Evolutionary conservation across 768 basidiomycete genomes (phyloP).

Genomic region (Pholiota conissans): DNA sequence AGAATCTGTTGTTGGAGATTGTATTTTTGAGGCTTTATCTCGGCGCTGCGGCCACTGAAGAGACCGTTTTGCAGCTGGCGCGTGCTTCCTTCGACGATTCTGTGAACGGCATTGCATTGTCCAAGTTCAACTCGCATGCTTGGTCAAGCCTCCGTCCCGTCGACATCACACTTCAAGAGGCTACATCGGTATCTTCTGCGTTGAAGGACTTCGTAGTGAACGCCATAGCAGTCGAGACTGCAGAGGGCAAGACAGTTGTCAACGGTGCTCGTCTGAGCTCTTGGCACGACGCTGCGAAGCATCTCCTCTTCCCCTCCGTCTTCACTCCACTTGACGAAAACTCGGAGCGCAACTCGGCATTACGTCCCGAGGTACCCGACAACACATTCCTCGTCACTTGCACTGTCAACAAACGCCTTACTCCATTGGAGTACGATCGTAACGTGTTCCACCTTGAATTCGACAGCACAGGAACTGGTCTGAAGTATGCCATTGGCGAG

Average conservation of each 20-base stretch:
- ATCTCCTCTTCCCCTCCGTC: slow-evolving; percentile 83
- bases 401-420: slow-evolving; percentile 91
- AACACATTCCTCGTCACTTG: slow-evolving; percentile 93
- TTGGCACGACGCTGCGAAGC: slow-evolving; percentile 88
- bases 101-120: slow-evolving; percentile 49
- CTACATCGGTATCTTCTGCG: slow-evolving; percentile 23
- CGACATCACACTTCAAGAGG: slow-evolving; percentile 28
- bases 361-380: slow-evolving; percentile 86
- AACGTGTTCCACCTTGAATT: slow-evolving; percentile 99
- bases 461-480: slow-evolving; percentile 85
- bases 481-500: slow-evolving; percentile 95
- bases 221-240: slow-evolving; percentile 68
- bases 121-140: slow-evolving; percentile 53
- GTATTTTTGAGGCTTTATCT: slow-evolving; percentile 87
- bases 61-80: slow-evolving; percentile 52
- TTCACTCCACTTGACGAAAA: slow-evolving; percentile 53
- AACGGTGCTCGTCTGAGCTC: slow-evolving; percentile 63
- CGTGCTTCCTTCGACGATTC: slow-evolving; percentile 42
- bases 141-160: slow-evolving; percentile 72
- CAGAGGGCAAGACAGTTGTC: slow-evolving; percentile 53
- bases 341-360: slow-evolving; percentile 60
- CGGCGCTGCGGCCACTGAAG: slow-evolving; percentile 58
- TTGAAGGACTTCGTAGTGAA: slow-evolving; percentile 71
- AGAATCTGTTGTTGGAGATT: slow-evolving; percentile 66
- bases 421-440: slow-evolving; percentile 93